Evolutionary conservation across 768 basidiomycete genomes (phyloP), one percentile per base, ranked within the genome.

Genomic region (Termitomyces sp.): DNA sequence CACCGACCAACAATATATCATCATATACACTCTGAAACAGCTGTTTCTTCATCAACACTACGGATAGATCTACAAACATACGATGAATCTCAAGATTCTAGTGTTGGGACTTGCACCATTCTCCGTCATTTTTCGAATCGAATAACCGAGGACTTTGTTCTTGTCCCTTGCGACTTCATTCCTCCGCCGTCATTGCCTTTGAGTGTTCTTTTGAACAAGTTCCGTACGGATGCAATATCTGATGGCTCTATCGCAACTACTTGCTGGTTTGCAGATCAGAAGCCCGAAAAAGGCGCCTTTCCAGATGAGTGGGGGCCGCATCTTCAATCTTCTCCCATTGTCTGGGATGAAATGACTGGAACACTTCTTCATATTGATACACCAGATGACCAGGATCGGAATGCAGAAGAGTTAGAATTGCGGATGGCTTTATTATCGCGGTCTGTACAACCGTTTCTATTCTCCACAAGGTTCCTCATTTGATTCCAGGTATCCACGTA

Each of bases 161-260:
- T 98, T 24, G 80, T 98, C 2, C 89, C 95, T 7, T 97, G 94
- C 67, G 95, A 98, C 70, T 91, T 97, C 51, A 79, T 94, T 22
- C 87, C 94, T 9, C 88, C 94, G 0, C 74, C 86, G 0, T 73
- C 82, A 0, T 77, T 97, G n/a, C 76, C 87, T 5, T 79, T 98
- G 7, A 79, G 79, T 32, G 73, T 72, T 0, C 72, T 97, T 1
- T 75, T 97, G 45, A 85, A 98, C 71, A 88, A 86, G 66, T 95
- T 94, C 69, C 85, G 95, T 33, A 79, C 82, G 11, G 87, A 93
- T 61, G 73, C 82, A 0, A 76, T 84, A 52, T 79, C 83, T 38
- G 79, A 86, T 72, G 80, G 82, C 33, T 76, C 82, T 45, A 76
- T 92, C 62, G 82, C 81, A 2, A 86, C 86, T 1, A 74, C 83